Evolutionary conservation across 306 rosid genomes (phyloP).

Genomic region (barrel medic (Medicago truncatula)): MtrunA17r5.0-ANR NC_053042.1:16283001-16283500

Average conservation of each 20-base stretch:
- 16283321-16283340: slow-evolving; percentile 35
- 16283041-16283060: background rate
- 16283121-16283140: background rate
- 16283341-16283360: slow-evolving; percentile 37
- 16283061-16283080: background rate
- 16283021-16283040: background rate
- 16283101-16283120: background rate
- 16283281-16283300: slow-evolving; percentile 72
- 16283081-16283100: background rate
- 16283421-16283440: slow-evolving; percentile 89
- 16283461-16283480: slow-evolving; percentile 82
- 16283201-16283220: no score
- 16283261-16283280: slow-evolving; percentile 97
- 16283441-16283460: slow-evolving; percentile 90
- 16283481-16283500: slow-evolving; percentile 88
- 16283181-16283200: background rate
- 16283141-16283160: background rate
- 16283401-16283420: slow-evolving; percentile 22
- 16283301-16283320: slow-evolving; percentile 63
- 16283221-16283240: background rate
- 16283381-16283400: no score
- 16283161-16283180: background rate
- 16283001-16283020: background rate
- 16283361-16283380: slow-evolving; percentile 32
- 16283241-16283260: slow-evolving; percentile 67